A percentile compares a stretch with the other conserved stretches of the same genome.
Conservation (phyloP, 2,329 filamentous ascomycete genomes). For the Phialophora expanda region DNA sequence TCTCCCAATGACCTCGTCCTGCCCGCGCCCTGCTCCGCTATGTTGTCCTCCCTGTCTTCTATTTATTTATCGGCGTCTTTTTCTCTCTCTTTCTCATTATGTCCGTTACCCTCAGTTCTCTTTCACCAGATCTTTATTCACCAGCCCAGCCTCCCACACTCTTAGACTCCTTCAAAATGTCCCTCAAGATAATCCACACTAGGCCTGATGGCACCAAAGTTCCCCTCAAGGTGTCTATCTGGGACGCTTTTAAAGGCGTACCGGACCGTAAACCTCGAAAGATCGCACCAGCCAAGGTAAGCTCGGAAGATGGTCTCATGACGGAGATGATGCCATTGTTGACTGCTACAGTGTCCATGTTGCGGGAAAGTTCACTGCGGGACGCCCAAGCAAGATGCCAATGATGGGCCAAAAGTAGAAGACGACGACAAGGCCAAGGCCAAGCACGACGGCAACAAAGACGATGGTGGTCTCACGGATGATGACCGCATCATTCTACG, state of each 20-base stretch:
- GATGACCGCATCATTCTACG: constrained; percentile 40
- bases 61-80: background rate
- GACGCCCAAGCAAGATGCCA: background rate
- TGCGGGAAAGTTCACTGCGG: constrained; percentile 29
- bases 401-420: constrained; percentile 14
- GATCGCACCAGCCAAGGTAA: constrained; percentile 20
- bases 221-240: constrained; percentile 38
- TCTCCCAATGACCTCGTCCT: background rate
- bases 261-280: constrained; percentile 34
- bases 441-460: constrained; percentile 17
- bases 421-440: constrained; percentile 12
- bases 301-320: background rate
- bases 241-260: constrained; percentile 37
- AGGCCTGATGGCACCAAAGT: constrained; percentile 31
- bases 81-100: background rate
- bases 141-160: background rate
- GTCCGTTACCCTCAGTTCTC: background rate
- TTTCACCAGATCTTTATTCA: background rate
- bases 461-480: constrained; percentile 23
- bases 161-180: constrained; percentile 26
- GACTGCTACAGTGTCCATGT: constrained; percentile 30
- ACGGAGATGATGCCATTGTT: background rate
- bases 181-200: constrained; percentile 33
- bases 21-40: background rate
- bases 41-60: background rate